Percentiles rank a stretch among this genome's conserved stretches.
Conservation (phyloP, 495 filamentous ascomycete species). For the Neurospora sp. region DNA sequence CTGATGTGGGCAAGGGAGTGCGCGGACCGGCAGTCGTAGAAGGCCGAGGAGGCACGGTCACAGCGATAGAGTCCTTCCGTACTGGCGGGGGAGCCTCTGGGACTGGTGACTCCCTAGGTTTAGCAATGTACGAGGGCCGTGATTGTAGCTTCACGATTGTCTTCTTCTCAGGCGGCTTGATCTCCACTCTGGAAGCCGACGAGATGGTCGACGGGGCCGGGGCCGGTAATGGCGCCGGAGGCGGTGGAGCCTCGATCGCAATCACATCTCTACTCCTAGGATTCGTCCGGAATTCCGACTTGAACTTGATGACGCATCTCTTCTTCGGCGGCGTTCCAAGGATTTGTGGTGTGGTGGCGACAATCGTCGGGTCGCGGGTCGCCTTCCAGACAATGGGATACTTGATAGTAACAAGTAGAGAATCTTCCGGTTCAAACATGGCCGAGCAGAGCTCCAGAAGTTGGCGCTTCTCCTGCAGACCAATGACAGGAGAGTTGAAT, state of each 20-base stretch:
- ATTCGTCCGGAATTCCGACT: slow-evolving; percentile 21
- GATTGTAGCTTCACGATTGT: slow-evolving; percentile 12
- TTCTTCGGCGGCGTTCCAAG: slow-evolving; percentile 8
- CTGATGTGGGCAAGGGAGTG: not conserved
- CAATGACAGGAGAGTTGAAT: slow-evolving; percentile 55
- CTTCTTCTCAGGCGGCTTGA: slow-evolving; percentile 21
- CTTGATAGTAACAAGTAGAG: slow-evolving; percentile 51
- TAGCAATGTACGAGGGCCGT: not conserved
- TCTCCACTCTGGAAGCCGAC: slow-evolving; percentile 3
- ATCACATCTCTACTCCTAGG: slow-evolving; percentile 16
- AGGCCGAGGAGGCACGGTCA: slow-evolving; percentile 10
- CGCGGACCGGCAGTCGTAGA: not conserved
- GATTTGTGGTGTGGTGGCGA: not conserved
- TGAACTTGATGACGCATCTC: slow-evolving; percentile 24
- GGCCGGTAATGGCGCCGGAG: slow-evolving; percentile 8
- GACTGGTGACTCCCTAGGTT: not conserved
- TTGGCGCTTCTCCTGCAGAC: slow-evolving; percentile 62
- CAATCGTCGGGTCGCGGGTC: slow-evolving; percentile 29
- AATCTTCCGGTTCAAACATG: slow-evolving; percentile 58
- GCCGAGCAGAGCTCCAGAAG: slow-evolving; percentile 66
- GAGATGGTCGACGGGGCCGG: not conserved
- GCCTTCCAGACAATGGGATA: slow-evolving; percentile 65
- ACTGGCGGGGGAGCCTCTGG: slow-evolving; percentile 10
- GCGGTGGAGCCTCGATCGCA: not conserved
- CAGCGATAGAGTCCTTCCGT: slow-evolving; percentile 20